A percentile compares a stretch with the other conserved stretches of the same genome.
Evolutionary conservation across 257 asterid genomes (phyloP).

Genomic region (Primulina tabacum): DNA sequence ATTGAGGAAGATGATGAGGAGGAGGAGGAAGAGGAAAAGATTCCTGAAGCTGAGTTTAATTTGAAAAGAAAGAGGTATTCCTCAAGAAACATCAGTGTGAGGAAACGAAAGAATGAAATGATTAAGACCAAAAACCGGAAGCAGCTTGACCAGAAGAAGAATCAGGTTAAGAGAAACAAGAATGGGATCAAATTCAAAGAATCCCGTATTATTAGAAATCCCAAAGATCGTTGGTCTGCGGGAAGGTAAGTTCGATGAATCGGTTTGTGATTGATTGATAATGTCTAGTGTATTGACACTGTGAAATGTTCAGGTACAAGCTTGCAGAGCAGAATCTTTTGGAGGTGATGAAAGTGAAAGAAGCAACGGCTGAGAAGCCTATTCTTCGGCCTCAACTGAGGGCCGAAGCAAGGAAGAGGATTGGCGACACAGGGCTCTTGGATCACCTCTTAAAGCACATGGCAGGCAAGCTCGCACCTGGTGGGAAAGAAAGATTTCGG

Average conservation of each 20-base stretch:
- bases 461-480: constrained; percentile 93
- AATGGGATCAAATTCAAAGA: constrained; percentile 46
- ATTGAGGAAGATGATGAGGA: constrained; percentile 29
- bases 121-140: constrained; percentile 34
- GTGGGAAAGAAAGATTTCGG: constrained; percentile 63
- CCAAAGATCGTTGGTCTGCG: constrained; percentile 93
- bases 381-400: constrained; percentile 81
- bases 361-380: constrained; percentile 61
- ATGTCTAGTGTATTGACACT: background rate
- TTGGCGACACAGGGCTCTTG: constrained; percentile 87
- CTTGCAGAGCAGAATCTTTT: constrained; percentile 69
- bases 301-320: constrained; percentile 57
- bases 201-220: constrained; percentile 46
- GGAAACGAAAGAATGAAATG: constrained; percentile 45
- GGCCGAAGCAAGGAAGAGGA: constrained; percentile 83
- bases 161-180: constrained; percentile 27
- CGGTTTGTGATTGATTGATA: background rate
- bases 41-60: constrained; percentile 31
- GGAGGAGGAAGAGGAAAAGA: constrained; percentile 28
- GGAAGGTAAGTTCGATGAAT: constrained; percentile 49
- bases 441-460: constrained; percentile 95
- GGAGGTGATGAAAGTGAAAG: constrained; percentile 79
- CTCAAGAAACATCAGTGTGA: constrained; percentile 49
- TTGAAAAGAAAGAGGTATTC: constrained; percentile 72
- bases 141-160: constrained; percentile 35